Base-by-base conservation (phyloP, 2,329 filamentous ascomycete genomes). In the Ustulina deusta region DNA sequence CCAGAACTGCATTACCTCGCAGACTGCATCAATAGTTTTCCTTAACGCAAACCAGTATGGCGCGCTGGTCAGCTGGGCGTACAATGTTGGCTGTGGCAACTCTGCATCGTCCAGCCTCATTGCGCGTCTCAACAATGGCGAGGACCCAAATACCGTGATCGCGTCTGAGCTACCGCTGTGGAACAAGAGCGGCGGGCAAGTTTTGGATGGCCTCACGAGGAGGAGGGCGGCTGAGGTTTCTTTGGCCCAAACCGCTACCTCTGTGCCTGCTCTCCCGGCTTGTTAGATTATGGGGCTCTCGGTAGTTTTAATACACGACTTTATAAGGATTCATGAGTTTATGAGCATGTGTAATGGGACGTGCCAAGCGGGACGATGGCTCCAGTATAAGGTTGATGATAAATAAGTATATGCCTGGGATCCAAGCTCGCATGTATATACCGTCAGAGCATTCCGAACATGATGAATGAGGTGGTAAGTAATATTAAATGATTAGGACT, bases 11-110 rank as follows among this genome's bases (percentile, higher is more conserved):
- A 66, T 66, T 42, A 57, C 58, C 7, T 20, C 20, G 11, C 46
- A 66, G 20, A 66, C 63, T 20, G 63, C 57, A 4, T 25, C 20
- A 20, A 1, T n/a, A 6, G 58, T 66, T 20, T 44, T 25, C 6
- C 58, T 66, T 32, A 62, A 66, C 34, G 58, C 58, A 10, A 66
- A 66, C 44, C 42, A 66, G 58, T 66, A 66, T n/a, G 58, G 58
- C 1, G 63, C 63, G 6, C 51, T 66, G 6, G 63, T 66, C 4
- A 61, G 57, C 51, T 66, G 63, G 63, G 63, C 58, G 10, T 66
- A 40, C 44, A 66, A 66, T 42, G 58, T 61, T 15, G 63, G 63
- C 6, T 61, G 58, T 27, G 63, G 58, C 20, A 61, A 61, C 40
- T 46, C 63, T 7, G 58, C 29, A 4, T 61, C 51, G 1, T 66